A percentile compares a stretch with the other conserved stretches of the same genome.
Conservation (phyloP, 2,329 filamentous ascomycete genomes). For the Calonectria pteridis region DNA sequence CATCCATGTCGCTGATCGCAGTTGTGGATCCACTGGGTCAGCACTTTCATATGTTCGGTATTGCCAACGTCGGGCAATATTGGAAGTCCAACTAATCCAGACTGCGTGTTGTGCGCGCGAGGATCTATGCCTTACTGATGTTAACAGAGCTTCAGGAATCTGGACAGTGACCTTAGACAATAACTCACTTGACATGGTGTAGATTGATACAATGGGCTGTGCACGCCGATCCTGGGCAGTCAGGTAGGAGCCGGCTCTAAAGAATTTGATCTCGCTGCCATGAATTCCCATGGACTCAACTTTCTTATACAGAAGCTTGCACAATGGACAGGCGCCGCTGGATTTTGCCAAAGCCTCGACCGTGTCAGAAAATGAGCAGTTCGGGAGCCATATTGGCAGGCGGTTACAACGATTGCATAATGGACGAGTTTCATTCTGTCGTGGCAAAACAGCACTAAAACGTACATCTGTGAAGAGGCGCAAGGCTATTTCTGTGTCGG, state of each 20-base stretch:
- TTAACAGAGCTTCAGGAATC: no score
- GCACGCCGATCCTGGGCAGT: background rate
- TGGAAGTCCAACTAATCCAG: background rate
- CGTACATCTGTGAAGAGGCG: background rate
- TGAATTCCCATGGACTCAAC: no score
- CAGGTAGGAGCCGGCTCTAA: background rate
- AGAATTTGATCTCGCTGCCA: background rate
- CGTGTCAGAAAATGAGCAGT: background rate
- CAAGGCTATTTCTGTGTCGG: background rate
- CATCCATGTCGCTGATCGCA: background rate
- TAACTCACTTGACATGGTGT: background rate
- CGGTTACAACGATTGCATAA: background rate
- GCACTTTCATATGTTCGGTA: background rate
- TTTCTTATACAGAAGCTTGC: background rate
- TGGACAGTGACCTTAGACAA: accelerated
- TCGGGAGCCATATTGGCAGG: background rate
- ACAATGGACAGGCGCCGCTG: background rate
- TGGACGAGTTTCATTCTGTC: accelerated
- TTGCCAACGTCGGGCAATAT: background rate
- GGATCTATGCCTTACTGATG: background rate
- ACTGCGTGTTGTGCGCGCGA: background rate
- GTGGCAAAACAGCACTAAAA: background rate
- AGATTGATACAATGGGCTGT: background rate
- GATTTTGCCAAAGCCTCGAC: background rate
- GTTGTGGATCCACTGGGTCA: background rate